Conservation (phyloP, 2,329 filamentous ascomycete species). For the Furcasterigmium furcatum region DNA sequence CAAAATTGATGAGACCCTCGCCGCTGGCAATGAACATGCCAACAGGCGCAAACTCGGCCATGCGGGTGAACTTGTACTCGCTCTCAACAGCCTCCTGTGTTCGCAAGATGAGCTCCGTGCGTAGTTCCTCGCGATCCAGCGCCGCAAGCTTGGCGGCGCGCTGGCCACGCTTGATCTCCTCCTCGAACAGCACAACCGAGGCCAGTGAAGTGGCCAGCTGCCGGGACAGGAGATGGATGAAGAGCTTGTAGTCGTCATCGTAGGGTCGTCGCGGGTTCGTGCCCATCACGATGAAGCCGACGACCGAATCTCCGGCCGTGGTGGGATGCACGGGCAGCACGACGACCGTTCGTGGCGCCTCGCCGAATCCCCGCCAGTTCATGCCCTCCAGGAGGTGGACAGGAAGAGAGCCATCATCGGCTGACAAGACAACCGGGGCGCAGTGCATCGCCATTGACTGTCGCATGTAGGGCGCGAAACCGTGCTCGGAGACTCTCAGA, state of each 20-base stretch:
- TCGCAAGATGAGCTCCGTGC: conserved; percentile 66
- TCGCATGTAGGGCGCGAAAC: conserved; percentile 73
- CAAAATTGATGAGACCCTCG: conserved; percentile 69
- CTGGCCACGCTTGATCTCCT: conserved; percentile 74
- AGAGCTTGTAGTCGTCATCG: conserved; percentile 76
- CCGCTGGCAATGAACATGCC: conserved; percentile 83
- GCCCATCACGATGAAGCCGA: conserved; percentile 77
- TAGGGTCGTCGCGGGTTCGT: conserved; percentile 76
- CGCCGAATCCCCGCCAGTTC: conserved; percentile 67
- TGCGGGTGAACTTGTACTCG: conserved; percentile 77
- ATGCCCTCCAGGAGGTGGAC: conserved; percentile 62
- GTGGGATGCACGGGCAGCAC: conserved; percentile 79
- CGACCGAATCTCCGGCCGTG: conserved; percentile 63
- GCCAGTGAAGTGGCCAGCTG: conserved; percentile 78
- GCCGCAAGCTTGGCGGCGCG: conserved; percentile 71
- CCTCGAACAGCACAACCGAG: conserved; percentile 78
- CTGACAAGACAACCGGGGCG: conserved; percentile 63
- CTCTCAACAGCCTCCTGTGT: conserved; percentile 62
- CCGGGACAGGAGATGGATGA: conserved; percentile 69
- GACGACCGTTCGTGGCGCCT: conserved; percentile 67
- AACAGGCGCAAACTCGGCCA: conserved; percentile 81
- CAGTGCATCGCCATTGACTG: conserved; percentile 67
- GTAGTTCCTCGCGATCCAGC: conserved; percentile 73
- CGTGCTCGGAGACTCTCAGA: conserved; percentile 64
- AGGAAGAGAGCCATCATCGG: conserved; percentile 65